A percentile compares a stretch with the other conserved stretches of the same genome.
Evolutionary conservation across 2,329 filamentous ascomycete species (phyloP).

Genomic region (Plenodomus biglobosus): DNA sequence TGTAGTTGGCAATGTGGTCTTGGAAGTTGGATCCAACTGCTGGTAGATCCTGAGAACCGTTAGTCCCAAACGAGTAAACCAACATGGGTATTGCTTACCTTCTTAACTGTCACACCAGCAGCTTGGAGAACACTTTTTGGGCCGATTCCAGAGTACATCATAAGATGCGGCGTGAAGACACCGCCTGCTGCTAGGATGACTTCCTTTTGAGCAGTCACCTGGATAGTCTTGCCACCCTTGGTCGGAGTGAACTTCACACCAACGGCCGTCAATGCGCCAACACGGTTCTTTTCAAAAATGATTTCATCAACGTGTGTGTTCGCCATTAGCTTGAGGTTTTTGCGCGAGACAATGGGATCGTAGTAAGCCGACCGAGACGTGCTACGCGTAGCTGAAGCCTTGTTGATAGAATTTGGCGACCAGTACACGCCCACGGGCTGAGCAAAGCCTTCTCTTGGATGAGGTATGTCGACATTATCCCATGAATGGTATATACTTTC

Average conservation of each 20-base stretch:
- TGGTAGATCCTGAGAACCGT: constrained; percentile 8
- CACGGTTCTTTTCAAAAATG: constrained; percentile 2
- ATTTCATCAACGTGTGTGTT: constrained; percentile 15
- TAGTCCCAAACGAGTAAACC: neutral
- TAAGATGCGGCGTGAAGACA: constrained; percentile 60
- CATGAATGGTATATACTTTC: constrained; percentile 9
- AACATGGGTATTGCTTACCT: neutral
- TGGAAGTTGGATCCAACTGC: constrained; percentile 27
- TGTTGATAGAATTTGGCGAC: constrained; percentile 17
- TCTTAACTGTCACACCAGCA: constrained; percentile 14
- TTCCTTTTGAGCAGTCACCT: constrained; percentile 44
- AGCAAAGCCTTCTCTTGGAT: constrained; percentile 6
- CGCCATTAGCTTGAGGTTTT: constrained; percentile 9
- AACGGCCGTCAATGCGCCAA: constrained; percentile 2
- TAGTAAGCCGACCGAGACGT: constrained; percentile 16
- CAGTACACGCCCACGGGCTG: constrained; percentile 28
- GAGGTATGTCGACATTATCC: constrained; percentile 6
- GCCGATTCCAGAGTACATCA: constrained; percentile 24
- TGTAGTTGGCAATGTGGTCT: constrained; percentile 15
- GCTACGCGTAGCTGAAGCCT: constrained; percentile 5
- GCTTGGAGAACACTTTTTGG: constrained; percentile 21
- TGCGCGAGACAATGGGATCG: constrained; percentile 8
- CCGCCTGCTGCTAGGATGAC: constrained; percentile 61
- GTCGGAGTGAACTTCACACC: constrained; percentile 11
- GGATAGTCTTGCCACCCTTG: constrained; percentile 11